Evolutionary conservation across 2,329 filamentous ascomycete genomes (phyloP).

Genomic region (Endothia cerciana): DNA sequence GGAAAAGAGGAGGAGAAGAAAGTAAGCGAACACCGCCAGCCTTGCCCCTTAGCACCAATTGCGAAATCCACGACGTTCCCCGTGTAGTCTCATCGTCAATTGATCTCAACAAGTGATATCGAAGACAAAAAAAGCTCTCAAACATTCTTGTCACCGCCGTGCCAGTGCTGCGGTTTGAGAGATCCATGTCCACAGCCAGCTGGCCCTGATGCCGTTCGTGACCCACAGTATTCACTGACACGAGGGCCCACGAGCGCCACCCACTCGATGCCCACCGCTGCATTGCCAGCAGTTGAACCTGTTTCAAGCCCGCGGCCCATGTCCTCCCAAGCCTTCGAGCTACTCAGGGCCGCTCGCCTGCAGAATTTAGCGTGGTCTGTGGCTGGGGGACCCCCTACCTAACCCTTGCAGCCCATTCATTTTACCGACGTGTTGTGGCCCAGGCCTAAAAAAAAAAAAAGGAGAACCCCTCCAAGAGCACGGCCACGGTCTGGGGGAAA

Average conservation of each 20-base stretch:
- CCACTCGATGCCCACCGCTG: slow-evolving; percentile 16
- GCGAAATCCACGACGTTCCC: background rate
- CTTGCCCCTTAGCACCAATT: background rate
- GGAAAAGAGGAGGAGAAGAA: background rate
- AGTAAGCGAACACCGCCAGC: background rate
- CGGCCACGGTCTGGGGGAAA: slow-evolving; percentile 23
- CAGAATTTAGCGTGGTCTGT: slow-evolving; percentile 9
- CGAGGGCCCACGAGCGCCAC: slow-evolving; percentile 20
- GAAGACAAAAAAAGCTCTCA: slow-evolving; percentile 5
- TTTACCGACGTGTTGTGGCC: slow-evolving; percentile 12
- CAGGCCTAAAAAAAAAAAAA: slow-evolving; percentile 13
- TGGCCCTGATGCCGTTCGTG: slow-evolving; percentile 11
- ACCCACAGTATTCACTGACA: slow-evolving; percentile 17
- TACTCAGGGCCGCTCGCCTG: slow-evolving; percentile 1
- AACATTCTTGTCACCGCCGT: slow-evolving; percentile 1
- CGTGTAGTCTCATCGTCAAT: background rate
- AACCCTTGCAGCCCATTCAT: slow-evolving; percentile 9
- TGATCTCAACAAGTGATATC: background rate
- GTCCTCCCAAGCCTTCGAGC: slow-evolving; percentile 20
- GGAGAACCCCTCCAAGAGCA: slow-evolving; percentile 17
- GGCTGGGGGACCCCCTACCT: slow-evolving; percentile 13
- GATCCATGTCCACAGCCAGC: slow-evolving; percentile 12
- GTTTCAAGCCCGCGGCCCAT: slow-evolving; percentile 17
- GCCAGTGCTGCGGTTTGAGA: slow-evolving; percentile 8
- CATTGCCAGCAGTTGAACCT: slow-evolving; percentile 19